Evolutionary conservation across 129 eudicot genomes (phyloP).

Genomic region (Logfia minima): DNA sequence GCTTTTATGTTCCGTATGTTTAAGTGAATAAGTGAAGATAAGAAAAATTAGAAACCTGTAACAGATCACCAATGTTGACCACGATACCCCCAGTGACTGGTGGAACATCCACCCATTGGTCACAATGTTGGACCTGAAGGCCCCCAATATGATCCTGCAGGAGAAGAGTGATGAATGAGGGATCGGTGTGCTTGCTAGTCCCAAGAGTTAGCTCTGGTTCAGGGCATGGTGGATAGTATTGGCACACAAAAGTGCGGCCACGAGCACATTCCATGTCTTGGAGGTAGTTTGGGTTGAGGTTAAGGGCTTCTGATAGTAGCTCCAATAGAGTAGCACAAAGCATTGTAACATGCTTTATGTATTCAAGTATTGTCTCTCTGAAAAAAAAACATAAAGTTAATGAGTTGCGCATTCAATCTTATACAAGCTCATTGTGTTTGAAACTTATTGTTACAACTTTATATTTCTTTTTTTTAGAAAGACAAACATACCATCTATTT

Average conservation of each 20-base stretch:
- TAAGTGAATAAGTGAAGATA: not conserved
- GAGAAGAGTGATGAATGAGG: slow-evolving; percentile 54
- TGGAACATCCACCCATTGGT: slow-evolving; percentile 55
- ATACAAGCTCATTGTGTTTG: too few relatives aligned
- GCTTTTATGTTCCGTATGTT: too few relatives aligned
- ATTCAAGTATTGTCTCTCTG: slow-evolving; percentile 47
- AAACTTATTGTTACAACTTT: too few relatives aligned
- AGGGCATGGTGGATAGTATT: slow-evolving; percentile 66
- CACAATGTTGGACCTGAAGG: slow-evolving; percentile 46
- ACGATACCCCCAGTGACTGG: slow-evolving; percentile 44
- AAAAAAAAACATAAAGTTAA: not conserved
- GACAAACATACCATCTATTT: too few relatives aligned
- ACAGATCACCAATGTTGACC: slow-evolving; percentile 56
- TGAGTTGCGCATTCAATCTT: not conserved
- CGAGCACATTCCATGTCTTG: slow-evolving; percentile 33
- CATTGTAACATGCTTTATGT: slow-evolving; percentile 30
- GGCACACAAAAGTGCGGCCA: slow-evolving; percentile 37
- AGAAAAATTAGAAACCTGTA: slow-evolving; percentile 42
- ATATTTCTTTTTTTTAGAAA: too few relatives aligned
- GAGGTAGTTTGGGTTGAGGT: slow-evolving; percentile 41
- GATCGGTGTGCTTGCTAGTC: slow-evolving; percentile 46
- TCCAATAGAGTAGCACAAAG: slow-evolving; percentile 37
- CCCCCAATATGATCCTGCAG: slow-evolving; percentile 56
- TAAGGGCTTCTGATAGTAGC: slow-evolving; percentile 57
- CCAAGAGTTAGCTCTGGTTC: slow-evolving; percentile 64